phyloP scores from a whole-genome alignment of 2,329 filamentous ascomycete species.

The Neofusicoccum cordaticola region DNA sequence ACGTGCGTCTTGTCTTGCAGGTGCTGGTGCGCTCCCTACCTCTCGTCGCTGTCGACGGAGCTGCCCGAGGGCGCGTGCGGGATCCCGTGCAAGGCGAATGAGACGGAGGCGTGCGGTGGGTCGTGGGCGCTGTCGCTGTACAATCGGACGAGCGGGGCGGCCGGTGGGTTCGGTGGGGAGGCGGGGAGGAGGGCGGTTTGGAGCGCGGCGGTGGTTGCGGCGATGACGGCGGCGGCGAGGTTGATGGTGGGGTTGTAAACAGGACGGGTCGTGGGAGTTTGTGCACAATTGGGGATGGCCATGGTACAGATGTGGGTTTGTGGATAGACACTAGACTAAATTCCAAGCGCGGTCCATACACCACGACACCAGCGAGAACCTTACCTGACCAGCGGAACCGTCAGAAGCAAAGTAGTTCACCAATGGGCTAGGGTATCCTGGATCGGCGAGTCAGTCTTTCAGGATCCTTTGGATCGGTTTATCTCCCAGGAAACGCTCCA shows the following conservation, averaged over 20 bases:
- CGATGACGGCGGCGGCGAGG: background rate
- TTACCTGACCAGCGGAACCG: too few species aligned
- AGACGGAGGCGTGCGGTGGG: conserved; percentile 10
- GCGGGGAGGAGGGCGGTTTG: background rate
- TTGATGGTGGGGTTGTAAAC: background rate
- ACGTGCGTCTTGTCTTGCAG: background rate
- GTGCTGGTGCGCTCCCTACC: conserved; percentile 11
- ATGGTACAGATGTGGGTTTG: too few species aligned
- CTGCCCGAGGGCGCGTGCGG: background rate
- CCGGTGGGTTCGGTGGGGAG: background rate
- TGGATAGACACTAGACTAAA: too few species aligned
- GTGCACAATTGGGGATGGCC: background rate
- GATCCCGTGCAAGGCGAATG: background rate
- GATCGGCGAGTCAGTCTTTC: too few species aligned
- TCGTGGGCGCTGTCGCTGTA: conserved; percentile 14
- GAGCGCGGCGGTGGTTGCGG: background rate
- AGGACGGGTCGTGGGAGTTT: background rate
- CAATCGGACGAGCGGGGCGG: conserved; percentile 1
- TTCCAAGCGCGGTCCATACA: too few species aligned
- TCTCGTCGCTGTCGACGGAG: conserved; percentile 8
- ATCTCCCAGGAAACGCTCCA: too few species aligned
- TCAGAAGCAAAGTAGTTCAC: too few species aligned
- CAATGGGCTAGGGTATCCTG: too few species aligned
- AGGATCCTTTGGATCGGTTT: too few species aligned
- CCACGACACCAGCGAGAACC: too few species aligned